These are phyloP conservation scores for Apophysomyces trapeziformis DNA, from an alignment of 371 early-diverging fungal genomes.

Conservation along the genomic window DNA sequence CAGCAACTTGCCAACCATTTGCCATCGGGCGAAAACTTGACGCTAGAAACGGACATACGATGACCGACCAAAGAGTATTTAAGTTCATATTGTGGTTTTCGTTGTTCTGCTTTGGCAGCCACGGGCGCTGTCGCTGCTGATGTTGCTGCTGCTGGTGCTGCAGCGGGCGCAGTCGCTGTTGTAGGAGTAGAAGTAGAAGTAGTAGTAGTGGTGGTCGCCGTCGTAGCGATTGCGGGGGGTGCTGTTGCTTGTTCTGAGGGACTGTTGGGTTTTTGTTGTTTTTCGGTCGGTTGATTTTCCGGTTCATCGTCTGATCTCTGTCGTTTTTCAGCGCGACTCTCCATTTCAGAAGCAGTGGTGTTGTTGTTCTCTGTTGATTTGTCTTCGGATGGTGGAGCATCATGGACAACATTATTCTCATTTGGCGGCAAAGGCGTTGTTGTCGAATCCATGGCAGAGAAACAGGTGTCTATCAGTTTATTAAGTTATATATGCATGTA, in stretches of 20 bases:
- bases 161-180: conserved; percentile 26
- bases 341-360: background rate
- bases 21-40: conserved; percentile 98
- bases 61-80: conserved; percentile 93
- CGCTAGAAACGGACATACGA: conserved; percentile 92
- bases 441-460: conserved; percentile 3
- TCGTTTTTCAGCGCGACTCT: conserved; percentile 1
- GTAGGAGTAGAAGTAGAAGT: conserved; percentile 9
- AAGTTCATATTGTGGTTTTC: conserved; percentile 86
- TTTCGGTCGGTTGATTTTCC: background rate
- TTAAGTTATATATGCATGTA: background rate
- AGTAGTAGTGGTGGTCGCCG: conserved; percentile 13
- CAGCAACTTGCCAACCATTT: conserved; percentile 94
- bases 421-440: background rate
- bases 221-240: conserved; percentile 7
- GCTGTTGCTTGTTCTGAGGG: background rate
- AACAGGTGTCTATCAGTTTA: background rate
- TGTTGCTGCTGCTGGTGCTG: conserved; percentile 21
- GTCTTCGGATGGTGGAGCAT: background rate
- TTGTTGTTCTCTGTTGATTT: background rate
- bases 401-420: background rate
- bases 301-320: conserved; percentile 6
- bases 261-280: conserved; percentile 6
- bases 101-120: conserved; percentile 34
- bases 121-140: conserved; percentile 25